These are phyloP conservation scores for Cicer judaicum DNA, from an alignment of 306 rosid species.

Conservation along the genomic window DNA sequence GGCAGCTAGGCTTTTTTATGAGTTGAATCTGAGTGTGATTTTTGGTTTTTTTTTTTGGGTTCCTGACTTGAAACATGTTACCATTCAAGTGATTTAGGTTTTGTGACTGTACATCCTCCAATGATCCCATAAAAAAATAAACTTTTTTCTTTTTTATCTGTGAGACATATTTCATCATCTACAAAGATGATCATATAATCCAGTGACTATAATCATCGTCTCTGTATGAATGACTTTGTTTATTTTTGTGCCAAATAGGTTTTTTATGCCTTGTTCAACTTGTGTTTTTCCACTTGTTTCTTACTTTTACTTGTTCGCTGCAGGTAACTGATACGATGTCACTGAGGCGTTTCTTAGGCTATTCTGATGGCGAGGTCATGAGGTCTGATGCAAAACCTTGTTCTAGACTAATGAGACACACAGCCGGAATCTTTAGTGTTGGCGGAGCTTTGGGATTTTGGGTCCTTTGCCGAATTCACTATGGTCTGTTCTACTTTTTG, in stretches of 20 bases:
- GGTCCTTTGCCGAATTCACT: conserved; percentile 87
- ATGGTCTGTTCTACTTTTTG: conserved; percentile 59
- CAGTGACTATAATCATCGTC: not conserved
- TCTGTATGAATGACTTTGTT: too few relatives aligned
- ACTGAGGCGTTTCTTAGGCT: conserved; percentile 71
- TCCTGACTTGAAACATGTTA: not conserved
- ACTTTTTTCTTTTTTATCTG: not conserved
- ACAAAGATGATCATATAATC: not conserved
- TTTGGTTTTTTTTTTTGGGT: not conserved
- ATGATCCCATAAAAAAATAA: too few relatives aligned
- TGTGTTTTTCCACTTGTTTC: too few relatives aligned
- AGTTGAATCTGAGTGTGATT: not conserved
- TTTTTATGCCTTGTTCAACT: too few relatives aligned
- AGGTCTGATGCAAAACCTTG: conserved; percentile 88
- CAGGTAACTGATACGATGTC: conserved; percentile 62
- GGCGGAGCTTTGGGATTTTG: conserved; percentile 91
- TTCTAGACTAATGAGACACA: conserved; percentile 83
- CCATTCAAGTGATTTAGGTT: too few relatives aligned
- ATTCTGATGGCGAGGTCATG: conserved; percentile 87
- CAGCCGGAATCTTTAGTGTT: conserved; percentile 79
- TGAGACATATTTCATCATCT: not conserved
- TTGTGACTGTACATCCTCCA: too few relatives aligned
- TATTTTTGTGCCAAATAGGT: too few relatives aligned
- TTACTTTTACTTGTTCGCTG: not conserved
- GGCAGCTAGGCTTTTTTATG: not conserved